These are phyloP conservation scores for Corylus heterophylla DNA, from an alignment of 306 rosid genomes.

Conservation along the genomic window DNA sequence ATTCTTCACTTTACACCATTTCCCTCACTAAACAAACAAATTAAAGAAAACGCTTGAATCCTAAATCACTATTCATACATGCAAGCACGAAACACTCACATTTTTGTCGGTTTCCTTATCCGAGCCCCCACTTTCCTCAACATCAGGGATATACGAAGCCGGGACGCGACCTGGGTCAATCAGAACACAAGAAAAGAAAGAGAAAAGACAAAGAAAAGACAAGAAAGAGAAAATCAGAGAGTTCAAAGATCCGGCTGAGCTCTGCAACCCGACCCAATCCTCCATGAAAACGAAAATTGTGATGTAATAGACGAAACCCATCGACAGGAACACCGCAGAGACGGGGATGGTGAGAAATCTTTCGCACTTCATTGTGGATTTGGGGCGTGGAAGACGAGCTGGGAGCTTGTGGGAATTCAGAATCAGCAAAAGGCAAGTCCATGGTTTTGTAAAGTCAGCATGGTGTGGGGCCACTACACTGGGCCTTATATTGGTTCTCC, in stretches of 20 bases:
- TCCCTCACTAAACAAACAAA: constrained; percentile 21
- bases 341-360: constrained; percentile 60
- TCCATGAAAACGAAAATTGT: constrained; percentile 71
- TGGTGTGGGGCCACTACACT: background rate
- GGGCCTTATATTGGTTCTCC: background rate
- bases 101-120: constrained; percentile 42
- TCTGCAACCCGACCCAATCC: constrained; percentile 66
- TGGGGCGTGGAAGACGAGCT: background rate
- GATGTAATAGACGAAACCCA: constrained; percentile 52
- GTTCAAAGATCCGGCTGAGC: constrained; percentile 66
- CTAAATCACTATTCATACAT: background rate
- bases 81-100: constrained; percentile 42
- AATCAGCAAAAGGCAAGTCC: background rate
- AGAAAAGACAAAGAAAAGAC: constrained; percentile 57
- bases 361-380: constrained; percentile 35
- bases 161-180: constrained; percentile 77
- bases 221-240: constrained; percentile 51
- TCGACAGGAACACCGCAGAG: constrained; percentile 46
- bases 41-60: constrained; percentile 11
- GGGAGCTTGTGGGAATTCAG: background rate
- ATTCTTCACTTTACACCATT: background rate
- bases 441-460: background rate
- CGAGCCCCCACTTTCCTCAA: constrained; percentile 44
- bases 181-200: constrained; percentile 70
- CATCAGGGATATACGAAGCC: constrained; percentile 75